Evolutionary conservation across 345 rosid species (phyloP).

Genomic region (Populus tremula): DNA sequence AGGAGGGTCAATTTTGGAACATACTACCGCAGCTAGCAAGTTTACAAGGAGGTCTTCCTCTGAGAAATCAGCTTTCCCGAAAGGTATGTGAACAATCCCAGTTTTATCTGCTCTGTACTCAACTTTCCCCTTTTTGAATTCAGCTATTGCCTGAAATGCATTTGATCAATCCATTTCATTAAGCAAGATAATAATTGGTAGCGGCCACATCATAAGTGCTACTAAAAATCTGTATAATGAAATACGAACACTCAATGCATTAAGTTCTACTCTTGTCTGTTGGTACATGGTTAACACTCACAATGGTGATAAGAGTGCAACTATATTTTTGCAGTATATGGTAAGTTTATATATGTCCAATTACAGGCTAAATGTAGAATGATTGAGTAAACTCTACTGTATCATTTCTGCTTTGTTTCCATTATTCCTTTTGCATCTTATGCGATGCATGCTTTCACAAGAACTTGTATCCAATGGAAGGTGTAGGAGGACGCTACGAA

Average conservation of each 20-base stretch:
- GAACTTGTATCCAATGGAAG: not conserved
- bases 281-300: not conserved
- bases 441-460: not conserved
- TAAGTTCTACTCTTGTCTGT: not conserved
- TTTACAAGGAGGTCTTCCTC: slow-evolving; percentile 81
- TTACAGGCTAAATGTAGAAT: not conserved
- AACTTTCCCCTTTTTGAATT: slow-evolving; percentile 92
- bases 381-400: not conserved
- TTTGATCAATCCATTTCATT: not conserved
- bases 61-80: slow-evolving; percentile 69
- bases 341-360: not conserved
- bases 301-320: not conserved
- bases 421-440: not conserved
- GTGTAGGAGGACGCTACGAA: not conserved
- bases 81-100: slow-evolving; percentile 93
- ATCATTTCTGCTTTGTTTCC: not conserved
- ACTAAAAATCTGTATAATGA: not conserved
- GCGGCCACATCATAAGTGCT: not conserved
- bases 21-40: slow-evolving; percentile 78
- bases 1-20: slow-evolving; percentile 8
- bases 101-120: slow-evolving; percentile 96
- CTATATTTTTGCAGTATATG: not conserved
- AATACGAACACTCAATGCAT: no score
- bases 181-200: not conserved
- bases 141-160: slow-evolving; percentile 78